Percentiles rank a stretch among this genome's conserved stretches.
Conservation (phyloP, 176 grass and related monocot genomes). For the Alloteropsis semialata region DNA sequence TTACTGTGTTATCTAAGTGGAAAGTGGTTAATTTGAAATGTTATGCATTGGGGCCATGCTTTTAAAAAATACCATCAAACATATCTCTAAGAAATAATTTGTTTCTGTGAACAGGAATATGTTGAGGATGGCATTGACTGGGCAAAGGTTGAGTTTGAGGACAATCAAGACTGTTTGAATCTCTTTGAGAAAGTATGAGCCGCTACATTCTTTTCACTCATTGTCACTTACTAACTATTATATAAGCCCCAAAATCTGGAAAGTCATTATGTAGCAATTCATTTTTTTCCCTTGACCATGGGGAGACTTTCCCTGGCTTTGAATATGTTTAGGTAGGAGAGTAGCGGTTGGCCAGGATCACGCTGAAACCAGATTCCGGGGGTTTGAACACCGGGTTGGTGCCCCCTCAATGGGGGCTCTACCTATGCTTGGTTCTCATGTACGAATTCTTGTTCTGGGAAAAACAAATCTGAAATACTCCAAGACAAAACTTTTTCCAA, state of each 20-base stretch:
- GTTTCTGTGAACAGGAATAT: slow-evolving; percentile 65
- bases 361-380: neutral
- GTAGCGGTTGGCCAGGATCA: neutral
- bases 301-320: neutral
- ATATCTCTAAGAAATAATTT: neutral
- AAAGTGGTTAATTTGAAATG: neutral
- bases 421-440: neutral
- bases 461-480: neutral
- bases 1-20: slow-evolving; percentile 17
- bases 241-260: neutral
- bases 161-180: slow-evolving; percentile 89
- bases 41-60: neutral
- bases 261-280: neutral
- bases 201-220: neutral
- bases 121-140: slow-evolving; percentile 98
- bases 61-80: neutral
- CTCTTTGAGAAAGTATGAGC: slow-evolving; percentile 86
- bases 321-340: neutral
- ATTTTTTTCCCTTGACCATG: neutral
- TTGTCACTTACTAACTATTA: neutral
- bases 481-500: neutral
- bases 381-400: neutral
- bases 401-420: neutral
- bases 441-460: neutral
- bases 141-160: slow-evolving; percentile 98